Evolutionary conservation across 139 green algal genomes (phyloP).

Genomic region (Chlamydomonas sp.): DNA sequence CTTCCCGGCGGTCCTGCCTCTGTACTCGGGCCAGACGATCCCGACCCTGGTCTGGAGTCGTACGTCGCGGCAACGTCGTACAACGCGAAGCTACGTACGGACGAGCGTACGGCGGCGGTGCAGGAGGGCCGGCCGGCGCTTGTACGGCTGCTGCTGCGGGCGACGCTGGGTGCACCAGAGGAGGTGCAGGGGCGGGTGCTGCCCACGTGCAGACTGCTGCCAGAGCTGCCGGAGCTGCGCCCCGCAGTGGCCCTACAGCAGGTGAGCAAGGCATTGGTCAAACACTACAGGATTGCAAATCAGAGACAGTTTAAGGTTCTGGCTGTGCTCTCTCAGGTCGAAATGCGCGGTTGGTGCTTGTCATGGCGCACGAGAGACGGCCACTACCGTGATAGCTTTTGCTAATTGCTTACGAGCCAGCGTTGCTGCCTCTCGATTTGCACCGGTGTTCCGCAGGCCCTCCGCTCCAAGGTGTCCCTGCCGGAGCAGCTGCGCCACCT

Average conservation of each 20-base stretch:
- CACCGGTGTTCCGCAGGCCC: not conserved
- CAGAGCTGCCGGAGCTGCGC: slow-evolving; percentile 20
- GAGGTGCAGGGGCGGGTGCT: not conserved
- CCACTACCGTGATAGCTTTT: no score
- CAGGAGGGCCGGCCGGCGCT: slow-evolving; percentile 5
- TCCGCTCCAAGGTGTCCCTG: slow-evolving; percentile 2
- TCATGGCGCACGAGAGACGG: no score
- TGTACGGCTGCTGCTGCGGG: slow-evolving; percentile 6
- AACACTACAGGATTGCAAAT: not conserved
- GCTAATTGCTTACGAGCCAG: no score
- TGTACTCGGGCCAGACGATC: not conserved
- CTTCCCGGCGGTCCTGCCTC: not conserved
- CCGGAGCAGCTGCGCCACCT: not conserved
- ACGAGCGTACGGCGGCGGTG: slow-evolving; percentile 14
- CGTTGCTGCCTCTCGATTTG: no score
- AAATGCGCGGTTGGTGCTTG: no score
- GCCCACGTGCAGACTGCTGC: slow-evolving; percentile 18
- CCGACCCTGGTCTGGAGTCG: slow-evolving; percentile 5
- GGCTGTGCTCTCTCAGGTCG: no score
- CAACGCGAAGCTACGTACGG: not conserved
- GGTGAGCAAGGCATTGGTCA: not conserved
- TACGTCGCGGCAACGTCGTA: not conserved
- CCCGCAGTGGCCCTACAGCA: slow-evolving; percentile 11
- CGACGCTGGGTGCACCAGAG: not conserved
- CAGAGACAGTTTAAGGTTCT: no score